phyloP scores from a whole-genome alignment of 176 grass and related monocot species.

The Rhipidocladum racemiflorum region DNA sequence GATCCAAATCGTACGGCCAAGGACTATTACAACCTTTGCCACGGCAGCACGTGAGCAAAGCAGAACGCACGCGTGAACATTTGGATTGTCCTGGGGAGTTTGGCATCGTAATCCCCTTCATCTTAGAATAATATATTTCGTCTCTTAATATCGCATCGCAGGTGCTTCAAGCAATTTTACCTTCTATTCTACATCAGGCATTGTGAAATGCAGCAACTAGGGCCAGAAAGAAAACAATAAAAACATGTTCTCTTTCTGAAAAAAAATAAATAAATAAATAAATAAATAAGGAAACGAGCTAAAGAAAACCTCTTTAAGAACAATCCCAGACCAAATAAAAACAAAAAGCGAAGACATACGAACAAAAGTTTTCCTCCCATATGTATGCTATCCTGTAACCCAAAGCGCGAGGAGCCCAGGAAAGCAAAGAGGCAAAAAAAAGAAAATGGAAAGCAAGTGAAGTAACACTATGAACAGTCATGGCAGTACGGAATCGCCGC shows the following conservation, averaged over 20 bases:
- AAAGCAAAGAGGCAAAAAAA: neutral
- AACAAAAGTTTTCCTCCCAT: neutral
- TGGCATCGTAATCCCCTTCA: neutral
- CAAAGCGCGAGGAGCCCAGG: neutral
- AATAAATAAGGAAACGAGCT: neutral
- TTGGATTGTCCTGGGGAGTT: neutral
- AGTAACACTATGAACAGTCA: neutral
- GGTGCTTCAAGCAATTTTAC: neutral
- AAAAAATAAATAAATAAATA: neutral
- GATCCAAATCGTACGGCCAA: constrained; percentile 9
- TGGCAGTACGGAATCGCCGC: neutral
- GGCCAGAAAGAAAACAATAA: neutral
- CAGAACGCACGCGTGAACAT: neutral
- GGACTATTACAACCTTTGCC: neutral
- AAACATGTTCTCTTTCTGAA: neutral
- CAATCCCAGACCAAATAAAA: neutral
- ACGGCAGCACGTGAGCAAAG: neutral
- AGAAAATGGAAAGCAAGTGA: neutral
- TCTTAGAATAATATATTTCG: neutral
- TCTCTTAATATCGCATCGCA: neutral
- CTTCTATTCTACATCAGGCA: constrained; percentile 7
- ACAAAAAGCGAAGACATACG: neutral
- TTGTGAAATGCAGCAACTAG: neutral
- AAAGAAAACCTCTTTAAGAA: neutral
- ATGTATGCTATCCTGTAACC: constrained; percentile 4